Percentiles rank a stretch among this genome's conserved stretches.
phyloP scores from a whole-genome alignment of 2,329 filamentous ascomycete species.

The Cercospora zeae-maydis region DNA sequence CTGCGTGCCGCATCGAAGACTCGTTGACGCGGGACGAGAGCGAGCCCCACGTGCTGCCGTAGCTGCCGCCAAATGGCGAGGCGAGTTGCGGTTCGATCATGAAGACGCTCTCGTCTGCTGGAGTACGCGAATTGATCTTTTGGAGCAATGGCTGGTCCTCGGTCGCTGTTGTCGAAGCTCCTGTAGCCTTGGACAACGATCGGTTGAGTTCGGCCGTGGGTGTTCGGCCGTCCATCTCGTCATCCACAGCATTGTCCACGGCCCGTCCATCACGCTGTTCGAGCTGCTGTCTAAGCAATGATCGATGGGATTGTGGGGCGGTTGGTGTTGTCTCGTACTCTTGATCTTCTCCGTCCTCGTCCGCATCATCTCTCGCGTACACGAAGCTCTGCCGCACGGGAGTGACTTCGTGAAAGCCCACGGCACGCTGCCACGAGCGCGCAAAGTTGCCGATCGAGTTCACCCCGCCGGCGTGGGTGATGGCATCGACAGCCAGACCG shows the following conservation, averaged over 20 bases:
- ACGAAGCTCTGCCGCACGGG: constrained; percentile 74
- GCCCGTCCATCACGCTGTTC: constrained; percentile 28
- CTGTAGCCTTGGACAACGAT: constrained; percentile 4
- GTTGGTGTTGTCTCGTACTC: constrained; percentile 36
- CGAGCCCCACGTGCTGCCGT: constrained; percentile 61
- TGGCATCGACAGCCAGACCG: constrained; percentile 49
- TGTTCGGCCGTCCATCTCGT: constrained; percentile 31
- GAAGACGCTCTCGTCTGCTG: constrained; percentile 44
- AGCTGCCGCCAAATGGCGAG: constrained; percentile 68
- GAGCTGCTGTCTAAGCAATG: constrained; percentile 31
- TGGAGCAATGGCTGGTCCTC: constrained; percentile 30
- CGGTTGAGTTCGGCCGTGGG: constrained; percentile 27
- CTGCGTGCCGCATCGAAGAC: constrained; percentile 55
- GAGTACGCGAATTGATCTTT: constrained; percentile 29
- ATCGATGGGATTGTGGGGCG: constrained; percentile 27
- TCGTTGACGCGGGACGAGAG: constrained; percentile 56
- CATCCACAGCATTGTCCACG: constrained; percentile 23
- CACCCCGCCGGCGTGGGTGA: constrained; percentile 74
- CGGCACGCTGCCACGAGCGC: constrained; percentile 85
- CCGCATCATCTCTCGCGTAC: constrained; percentile 42
- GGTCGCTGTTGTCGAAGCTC: constrained; percentile 3
- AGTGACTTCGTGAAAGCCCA: constrained; percentile 81
- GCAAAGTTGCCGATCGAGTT: constrained; percentile 88
- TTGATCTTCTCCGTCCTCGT: constrained; percentile 55
- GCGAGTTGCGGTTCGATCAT: constrained; percentile 55